Percentiles rank a stretch among this genome's conserved stretches.
phyloP scores from a whole-genome alignment of 2,329 filamentous ascomycete species.

The Colletotrichum higginsianum region DNA sequence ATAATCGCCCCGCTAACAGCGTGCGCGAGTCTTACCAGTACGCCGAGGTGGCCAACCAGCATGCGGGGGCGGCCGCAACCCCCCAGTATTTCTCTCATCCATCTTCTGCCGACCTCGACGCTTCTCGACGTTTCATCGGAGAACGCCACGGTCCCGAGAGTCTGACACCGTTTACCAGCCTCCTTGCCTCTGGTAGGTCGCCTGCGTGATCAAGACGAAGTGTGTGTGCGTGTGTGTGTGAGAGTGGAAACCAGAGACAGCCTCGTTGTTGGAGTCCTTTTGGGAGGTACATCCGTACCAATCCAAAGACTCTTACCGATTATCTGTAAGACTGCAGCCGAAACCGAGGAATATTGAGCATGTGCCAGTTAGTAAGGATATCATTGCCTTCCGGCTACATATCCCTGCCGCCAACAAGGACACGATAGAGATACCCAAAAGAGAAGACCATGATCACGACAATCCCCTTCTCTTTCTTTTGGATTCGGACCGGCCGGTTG shows the following conservation, averaged over 20 bases:
- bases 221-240: slow-evolving; percentile 1
- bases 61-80: slow-evolving; percentile 2
- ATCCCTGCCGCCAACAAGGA: slow-evolving; percentile 11
- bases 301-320: slow-evolving; percentile 25
- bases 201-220: slow-evolving; percentile 10
- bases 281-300: slow-evolving; percentile 6
- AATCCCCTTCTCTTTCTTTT: slow-evolving; percentile 25
- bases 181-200: slow-evolving; percentile 13
- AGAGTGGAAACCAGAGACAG: background rate
- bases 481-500: slow-evolving; percentile 3
- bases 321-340: slow-evolving; percentile 11
- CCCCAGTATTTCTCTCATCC: slow-evolving; percentile 28
- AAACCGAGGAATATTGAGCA: slow-evolving; percentile 1
- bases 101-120: slow-evolving; percentile 26
- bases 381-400: slow-evolving; percentile 8
- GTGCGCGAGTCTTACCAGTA: slow-evolving; percentile 32
- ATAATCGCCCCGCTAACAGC: slow-evolving; percentile 34
- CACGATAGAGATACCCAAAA: slow-evolving; percentile 13
- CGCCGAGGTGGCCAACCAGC: slow-evolving; percentile 39
- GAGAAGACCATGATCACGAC: slow-evolving; percentile 15
- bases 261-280: slow-evolving; percentile 14
- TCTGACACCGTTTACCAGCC: slow-evolving; percentile 32
- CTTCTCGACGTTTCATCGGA: slow-evolving; percentile 37
- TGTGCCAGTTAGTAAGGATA: slow-evolving; percentile 4
- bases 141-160: slow-evolving; percentile 34